Conservation (phyloP, 2,329 filamentous ascomycete species). For the Cyanodermella asteris region DNA sequence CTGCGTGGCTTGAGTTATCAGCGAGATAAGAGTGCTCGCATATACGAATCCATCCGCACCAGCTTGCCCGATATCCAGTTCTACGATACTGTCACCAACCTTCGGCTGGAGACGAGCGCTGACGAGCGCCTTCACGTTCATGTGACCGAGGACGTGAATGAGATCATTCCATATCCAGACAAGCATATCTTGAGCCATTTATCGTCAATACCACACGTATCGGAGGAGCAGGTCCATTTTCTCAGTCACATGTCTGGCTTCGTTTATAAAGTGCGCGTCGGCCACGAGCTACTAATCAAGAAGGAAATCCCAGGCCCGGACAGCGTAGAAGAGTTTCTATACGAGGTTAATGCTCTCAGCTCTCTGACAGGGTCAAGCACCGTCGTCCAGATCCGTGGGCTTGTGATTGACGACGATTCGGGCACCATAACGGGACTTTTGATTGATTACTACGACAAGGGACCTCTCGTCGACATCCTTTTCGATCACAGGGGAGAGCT, state of each 20-base stretch:
- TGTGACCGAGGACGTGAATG: constrained; percentile 91
- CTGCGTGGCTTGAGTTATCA: constrained; percentile 59
- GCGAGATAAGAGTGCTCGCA: constrained; percentile 74
- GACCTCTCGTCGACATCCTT: constrained; percentile 73
- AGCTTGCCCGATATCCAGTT: constrained; percentile 88
- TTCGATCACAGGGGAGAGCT: constrained; percentile 49
- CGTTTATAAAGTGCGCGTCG: constrained; percentile 72
- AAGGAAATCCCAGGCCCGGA: constrained; percentile 96
- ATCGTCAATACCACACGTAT: constrained; percentile 22
- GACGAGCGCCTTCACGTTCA: constrained; percentile 82
- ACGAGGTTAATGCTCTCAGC: constrained; percentile 89
- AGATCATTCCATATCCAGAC: constrained; percentile 73
- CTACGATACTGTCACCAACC: constrained; percentile 84
- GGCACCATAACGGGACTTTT: constrained; percentile 67
- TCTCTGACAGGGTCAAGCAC: constrained; percentile 48
- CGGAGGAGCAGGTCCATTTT: constrained; percentile 61
- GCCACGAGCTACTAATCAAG: constrained; percentile 57
- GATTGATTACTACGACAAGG: constrained; percentile 69
- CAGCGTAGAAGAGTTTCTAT: constrained; percentile 87
- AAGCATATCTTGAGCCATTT: constrained; percentile 55
- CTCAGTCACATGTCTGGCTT: constrained; percentile 91
- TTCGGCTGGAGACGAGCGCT: constrained; percentile 77
- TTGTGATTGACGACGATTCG: constrained; percentile 60
- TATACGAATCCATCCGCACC: constrained; percentile 86
- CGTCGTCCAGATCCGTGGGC: constrained; percentile 69